Evolutionary conservation across 179 eudicot species (phyloP).

Genomic region (Drosera spatulata): DNA sequence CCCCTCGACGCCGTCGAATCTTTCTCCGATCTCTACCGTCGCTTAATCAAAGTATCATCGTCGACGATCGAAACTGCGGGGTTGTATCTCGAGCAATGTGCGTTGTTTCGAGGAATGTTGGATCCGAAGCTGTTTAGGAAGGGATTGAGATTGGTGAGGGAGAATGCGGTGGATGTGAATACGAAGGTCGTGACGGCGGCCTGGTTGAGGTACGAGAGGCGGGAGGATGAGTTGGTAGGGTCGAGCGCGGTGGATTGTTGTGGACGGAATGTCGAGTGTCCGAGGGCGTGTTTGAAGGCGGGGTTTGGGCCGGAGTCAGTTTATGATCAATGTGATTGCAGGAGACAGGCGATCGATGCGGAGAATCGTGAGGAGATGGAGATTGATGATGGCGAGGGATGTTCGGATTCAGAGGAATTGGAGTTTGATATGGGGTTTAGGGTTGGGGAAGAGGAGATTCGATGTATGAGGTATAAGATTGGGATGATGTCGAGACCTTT

Average conservation of each 20-base stretch:
- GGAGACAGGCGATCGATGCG: background rate
- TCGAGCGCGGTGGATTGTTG: conserved; percentile 47
- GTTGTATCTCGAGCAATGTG: conserved; percentile 48
- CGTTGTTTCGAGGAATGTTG: conserved; percentile 29
- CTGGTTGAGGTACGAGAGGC: conserved; percentile 78
- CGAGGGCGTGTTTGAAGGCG: conserved; percentile 34
- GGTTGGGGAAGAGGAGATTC: conserved; percentile 54
- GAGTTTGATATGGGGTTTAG: conserved; percentile 45
- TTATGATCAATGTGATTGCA: conserved; percentile 33
- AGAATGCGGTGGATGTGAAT: conserved; percentile 63
- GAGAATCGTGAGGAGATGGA: background rate
- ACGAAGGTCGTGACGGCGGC: conserved; percentile 72
- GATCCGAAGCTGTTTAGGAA: conserved; percentile 53
- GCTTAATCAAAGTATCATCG: too few relatives aligned
- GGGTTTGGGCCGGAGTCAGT: conserved; percentile 57
- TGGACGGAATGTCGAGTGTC: conserved; percentile 65
- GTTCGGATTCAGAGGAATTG: conserved; percentile 22
- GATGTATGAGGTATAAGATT: conserved; percentile 42
- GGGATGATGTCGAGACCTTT: conserved; percentile 64
- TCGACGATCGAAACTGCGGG: conserved; percentile 11
- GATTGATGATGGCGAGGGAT: conserved; percentile 28
- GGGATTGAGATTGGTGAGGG: conserved; percentile 53
- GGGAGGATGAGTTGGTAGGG: conserved; percentile 79
- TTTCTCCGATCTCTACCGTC: too few relatives aligned
- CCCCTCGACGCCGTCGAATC: too few relatives aligned